A percentile compares a stretch with the other conserved stretches of the same genome.
Evolutionary conservation across 2,329 filamentous ascomycete species (phyloP).

Genomic region (Colletotrichum falcatum): DNA sequence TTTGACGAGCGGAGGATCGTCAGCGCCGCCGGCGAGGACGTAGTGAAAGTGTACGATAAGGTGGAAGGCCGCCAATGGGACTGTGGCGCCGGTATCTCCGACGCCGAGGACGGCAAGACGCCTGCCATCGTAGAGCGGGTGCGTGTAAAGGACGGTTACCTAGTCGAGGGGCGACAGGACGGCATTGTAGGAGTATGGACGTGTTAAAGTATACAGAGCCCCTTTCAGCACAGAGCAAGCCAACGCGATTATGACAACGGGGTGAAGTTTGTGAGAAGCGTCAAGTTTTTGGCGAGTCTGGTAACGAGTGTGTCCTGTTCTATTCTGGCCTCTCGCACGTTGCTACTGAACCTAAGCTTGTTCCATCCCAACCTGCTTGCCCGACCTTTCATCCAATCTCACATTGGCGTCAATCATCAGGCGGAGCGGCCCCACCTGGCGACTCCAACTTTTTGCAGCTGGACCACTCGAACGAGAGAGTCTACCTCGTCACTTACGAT

Average conservation of each 20-base stretch:
- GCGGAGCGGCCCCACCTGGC: slow-evolving; percentile 28
- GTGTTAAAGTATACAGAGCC: slow-evolving; percentile 59
- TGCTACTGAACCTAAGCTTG: not conserved
- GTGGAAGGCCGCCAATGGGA: slow-evolving; percentile 96
- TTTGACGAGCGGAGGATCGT: slow-evolving; percentile 93
- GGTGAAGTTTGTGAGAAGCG: not conserved
- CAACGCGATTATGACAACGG: slow-evolving; percentile 27
- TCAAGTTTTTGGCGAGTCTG: not conserved
- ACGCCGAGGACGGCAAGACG: slow-evolving; percentile 73
- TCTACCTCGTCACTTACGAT: not conserved
- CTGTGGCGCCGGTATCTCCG: slow-evolving; percentile 84
- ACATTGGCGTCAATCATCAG: slow-evolving; percentile 2
- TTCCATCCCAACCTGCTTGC: not conserved
- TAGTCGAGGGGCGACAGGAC: slow-evolving; percentile 89
- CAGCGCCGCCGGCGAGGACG: slow-evolving; percentile 88
- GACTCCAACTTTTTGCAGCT: slow-evolving; percentile 1
- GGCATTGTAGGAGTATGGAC: slow-evolving; percentile 93
- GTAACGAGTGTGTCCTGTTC: not conserved
- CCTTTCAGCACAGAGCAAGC: slow-evolving; percentile 35
- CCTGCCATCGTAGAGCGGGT: slow-evolving; percentile 84
- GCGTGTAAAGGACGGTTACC: slow-evolving; percentile 91
- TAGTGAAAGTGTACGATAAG: slow-evolving; percentile 99
- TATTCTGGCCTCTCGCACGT: not conserved
- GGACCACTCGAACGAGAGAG: not conserved
- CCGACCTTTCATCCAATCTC: slow-evolving; percentile 22